Evolutionary conservation across 495 filamentous ascomycete species (phyloP).

Genomic region (Glonium stellatum): DNA sequence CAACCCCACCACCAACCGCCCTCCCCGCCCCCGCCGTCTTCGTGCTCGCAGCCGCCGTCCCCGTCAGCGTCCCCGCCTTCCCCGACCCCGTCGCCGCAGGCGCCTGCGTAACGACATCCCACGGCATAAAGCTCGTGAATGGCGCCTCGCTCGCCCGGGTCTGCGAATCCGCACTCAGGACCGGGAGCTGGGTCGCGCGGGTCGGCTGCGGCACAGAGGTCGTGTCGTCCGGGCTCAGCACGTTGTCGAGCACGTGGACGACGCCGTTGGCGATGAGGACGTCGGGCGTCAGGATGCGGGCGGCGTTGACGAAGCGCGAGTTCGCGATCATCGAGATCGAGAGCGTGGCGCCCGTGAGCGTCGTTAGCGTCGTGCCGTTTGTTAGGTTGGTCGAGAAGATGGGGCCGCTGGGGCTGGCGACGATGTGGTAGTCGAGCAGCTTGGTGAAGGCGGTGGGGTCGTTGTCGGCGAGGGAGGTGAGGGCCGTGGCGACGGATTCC

Average conservation of each 20-base stretch:
- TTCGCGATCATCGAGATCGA: constrained; percentile 10
- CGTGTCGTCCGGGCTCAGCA: not conserved
- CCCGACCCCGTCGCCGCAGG: not conserved
- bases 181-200: not conserved
- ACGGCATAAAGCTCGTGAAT: constrained; percentile 1
- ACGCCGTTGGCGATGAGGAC: constrained; percentile 25
- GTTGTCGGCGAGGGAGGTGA: not conserved
- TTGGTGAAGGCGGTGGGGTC: constrained; percentile 4
- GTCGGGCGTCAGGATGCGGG: constrained; percentile 18
- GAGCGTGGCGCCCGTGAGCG: constrained; percentile 8
- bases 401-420: not conserved
- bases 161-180: not conserved
- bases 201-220: not conserved
- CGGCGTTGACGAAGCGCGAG: constrained; percentile 19
- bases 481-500: not conserved
- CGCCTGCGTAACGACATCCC: not conserved
- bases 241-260: constrained; percentile 19
- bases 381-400: constrained; percentile 8
- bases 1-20: not conserved
- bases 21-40: not conserved
- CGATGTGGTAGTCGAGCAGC: constrained; percentile 20
- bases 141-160: not conserved
- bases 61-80: not conserved
- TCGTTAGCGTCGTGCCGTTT: constrained; percentile 10
- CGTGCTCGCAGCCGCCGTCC: not conserved